phyloP scores from a whole-genome alignment of 1,284 basidiomycete species.

The Fistulinella staudtii region DNA sequence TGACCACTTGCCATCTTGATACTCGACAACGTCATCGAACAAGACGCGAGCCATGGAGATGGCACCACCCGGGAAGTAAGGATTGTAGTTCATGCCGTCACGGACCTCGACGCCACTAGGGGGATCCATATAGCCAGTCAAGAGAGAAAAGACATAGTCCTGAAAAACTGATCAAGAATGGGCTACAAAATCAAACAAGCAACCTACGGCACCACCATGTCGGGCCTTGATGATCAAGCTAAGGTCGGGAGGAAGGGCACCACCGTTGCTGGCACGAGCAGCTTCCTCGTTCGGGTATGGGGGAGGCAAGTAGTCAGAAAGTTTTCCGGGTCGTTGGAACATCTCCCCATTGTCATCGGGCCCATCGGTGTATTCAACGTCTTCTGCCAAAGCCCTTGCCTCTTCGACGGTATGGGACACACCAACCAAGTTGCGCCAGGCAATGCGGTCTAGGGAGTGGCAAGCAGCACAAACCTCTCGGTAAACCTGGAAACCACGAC shows the following conservation, averaged over 20 bases:
- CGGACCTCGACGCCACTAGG: slow-evolving; percentile 96
- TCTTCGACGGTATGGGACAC: slow-evolving; percentile 96
- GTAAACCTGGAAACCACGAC: slow-evolving; percentile 98
- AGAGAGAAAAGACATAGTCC: slow-evolving; percentile 96
- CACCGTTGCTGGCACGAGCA: slow-evolving; percentile 89
- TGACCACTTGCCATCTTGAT: slow-evolving; percentile 70
- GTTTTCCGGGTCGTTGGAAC: slow-evolving; percentile 98
- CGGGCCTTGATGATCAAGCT: slow-evolving; percentile 98
- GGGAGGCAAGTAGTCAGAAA: slow-evolving; percentile 93
- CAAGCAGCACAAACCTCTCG: slow-evolving; percentile 98
- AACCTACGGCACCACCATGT: slow-evolving; percentile 84
- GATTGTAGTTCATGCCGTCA: slow-evolving; percentile 98
- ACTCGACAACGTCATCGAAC: slow-evolving; percentile 94
- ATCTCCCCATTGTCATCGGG: slow-evolving; percentile 95
- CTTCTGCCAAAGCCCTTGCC: slow-evolving; percentile 90
- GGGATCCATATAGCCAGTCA: slow-evolving; percentile 96
- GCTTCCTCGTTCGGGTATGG: slow-evolving; percentile 99
- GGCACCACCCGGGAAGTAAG: slow-evolving; percentile 95
- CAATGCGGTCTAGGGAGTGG: slow-evolving; percentile 98
- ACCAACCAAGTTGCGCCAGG: slow-evolving; percentile 99
- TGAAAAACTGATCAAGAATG: slow-evolving; percentile 42
- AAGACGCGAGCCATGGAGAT: slow-evolving; percentile 98
- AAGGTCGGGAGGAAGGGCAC: slow-evolving; percentile 96
- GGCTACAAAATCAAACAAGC: not conserved
- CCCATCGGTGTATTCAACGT: slow-evolving; percentile 95